Evolutionary conservation across 805 yeast species (phyloP).

Genomic region (Cephaloascus fragrans): DNA sequence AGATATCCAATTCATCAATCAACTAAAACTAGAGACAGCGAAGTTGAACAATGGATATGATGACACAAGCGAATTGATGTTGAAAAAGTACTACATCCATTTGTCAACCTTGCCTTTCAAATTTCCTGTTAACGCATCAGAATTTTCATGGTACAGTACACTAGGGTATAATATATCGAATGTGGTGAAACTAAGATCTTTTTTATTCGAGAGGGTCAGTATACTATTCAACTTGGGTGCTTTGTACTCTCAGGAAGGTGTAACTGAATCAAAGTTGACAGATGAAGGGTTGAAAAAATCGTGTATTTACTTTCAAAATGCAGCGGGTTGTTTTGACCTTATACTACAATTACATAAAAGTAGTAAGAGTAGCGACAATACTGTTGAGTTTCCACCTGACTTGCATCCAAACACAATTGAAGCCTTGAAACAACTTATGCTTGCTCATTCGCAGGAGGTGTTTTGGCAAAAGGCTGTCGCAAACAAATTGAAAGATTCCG

Average conservation of each 20-base stretch:
- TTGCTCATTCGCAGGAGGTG: slow-evolving; percentile 84
- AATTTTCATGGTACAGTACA: slow-evolving; percentile 68
- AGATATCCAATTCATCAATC: slow-evolving; percentile 32
- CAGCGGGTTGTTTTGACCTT: slow-evolving; percentile 57
- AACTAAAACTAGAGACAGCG: slow-evolving; percentile 31
- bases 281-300: slow-evolving; percentile 52
- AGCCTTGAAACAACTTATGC: slow-evolving; percentile 41
- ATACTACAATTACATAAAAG: slow-evolving; percentile 14
- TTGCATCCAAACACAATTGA: slow-evolving; percentile 40
- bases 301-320: slow-evolving; percentile 54
- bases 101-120: slow-evolving; percentile 36
- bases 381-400: slow-evolving; percentile 25
- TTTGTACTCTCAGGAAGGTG: slow-evolving; percentile 47
- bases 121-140: slow-evolving; percentile 53
- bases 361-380: neutral
- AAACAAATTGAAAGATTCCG: slow-evolving; percentile 41
- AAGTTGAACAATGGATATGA: slow-evolving; percentile 21
- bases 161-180: slow-evolving; percentile 46
- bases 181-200: slow-evolving; percentile 34
- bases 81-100: slow-evolving; percentile 38
- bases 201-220: slow-evolving; percentile 53
- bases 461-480: slow-evolving; percentile 68
- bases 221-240: slow-evolving; percentile 64
- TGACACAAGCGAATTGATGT: slow-evolving; percentile 20
- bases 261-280: slow-evolving; percentile 28